Conservation (phyloP, 2,329 filamentous ascomycete species). For the Aspergillus tanneri region DNA sequence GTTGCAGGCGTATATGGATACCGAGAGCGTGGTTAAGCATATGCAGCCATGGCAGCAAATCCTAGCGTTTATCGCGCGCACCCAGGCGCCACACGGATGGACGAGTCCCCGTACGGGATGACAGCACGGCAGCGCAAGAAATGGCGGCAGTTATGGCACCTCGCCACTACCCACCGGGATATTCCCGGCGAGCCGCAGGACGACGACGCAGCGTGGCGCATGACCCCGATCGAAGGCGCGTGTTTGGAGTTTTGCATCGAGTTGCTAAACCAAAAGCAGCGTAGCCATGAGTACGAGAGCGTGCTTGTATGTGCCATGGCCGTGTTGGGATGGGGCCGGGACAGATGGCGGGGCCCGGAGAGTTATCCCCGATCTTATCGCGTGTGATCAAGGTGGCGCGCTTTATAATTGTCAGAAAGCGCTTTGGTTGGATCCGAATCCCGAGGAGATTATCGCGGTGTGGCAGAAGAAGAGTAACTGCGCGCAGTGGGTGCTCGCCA, state of each 20-base stretch:
- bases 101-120: background rate
- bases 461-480: background rate
- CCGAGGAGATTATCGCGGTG: background rate
- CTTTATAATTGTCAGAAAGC: background rate
- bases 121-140: background rate
- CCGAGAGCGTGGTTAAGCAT: background rate
- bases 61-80: slow-evolving; percentile 3
- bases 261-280: slow-evolving; percentile 2
- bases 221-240: too few species aligned
- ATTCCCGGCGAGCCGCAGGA: background rate
- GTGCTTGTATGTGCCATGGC: slow-evolving; percentile 1
- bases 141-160: background rate
- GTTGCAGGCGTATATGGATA: slow-evolving; percentile 6
- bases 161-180: background rate
- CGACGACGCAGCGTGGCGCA: too few species aligned
- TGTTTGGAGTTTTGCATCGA: slow-evolving; percentile 3
- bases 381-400: background rate
- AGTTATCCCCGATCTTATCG: background rate
- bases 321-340: background rate
- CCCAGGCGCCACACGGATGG: background rate
- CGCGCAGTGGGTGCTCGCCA: background rate
- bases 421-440: background rate
- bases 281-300: slow-evolving; percentile 1
- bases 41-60: slow-evolving; percentile 3
- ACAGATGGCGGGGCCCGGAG: background rate